Evolutionary conservation across 805 yeast species (phyloP).

Genomic region (Cephaloascus fragrans): DNA sequence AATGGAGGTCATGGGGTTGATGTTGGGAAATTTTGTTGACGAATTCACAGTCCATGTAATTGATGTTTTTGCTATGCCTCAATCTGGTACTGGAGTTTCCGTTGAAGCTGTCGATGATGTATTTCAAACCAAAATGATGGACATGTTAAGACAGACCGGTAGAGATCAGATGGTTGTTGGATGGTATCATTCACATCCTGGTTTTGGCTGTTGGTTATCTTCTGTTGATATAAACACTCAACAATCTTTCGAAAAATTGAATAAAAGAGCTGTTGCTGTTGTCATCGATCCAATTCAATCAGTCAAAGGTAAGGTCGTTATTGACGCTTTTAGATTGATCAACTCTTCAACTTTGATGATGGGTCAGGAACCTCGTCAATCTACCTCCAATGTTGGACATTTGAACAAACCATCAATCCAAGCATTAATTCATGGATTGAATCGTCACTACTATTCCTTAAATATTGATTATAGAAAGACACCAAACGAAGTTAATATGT

Average conservation of each 20-base stretch:
- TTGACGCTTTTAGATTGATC: constrained; percentile 94
- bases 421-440: constrained; percentile 92
- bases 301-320: constrained; percentile 97
- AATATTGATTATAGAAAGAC: constrained; percentile 94
- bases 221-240: constrained; percentile 97
- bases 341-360: constrained; percentile 81
- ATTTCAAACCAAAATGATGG: constrained; percentile 99
- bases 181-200: constrained; percentile 99
- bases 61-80: constrained; percentile 99
- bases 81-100: constrained; percentile 94
- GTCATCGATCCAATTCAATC: constrained; percentile 98
- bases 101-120: constrained; percentile 99
- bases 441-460: constrained; percentile 92
- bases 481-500: constrained; percentile 85
- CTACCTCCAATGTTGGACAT: constrained; percentile 92
- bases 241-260: constrained; percentile 93
- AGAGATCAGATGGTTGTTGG: constrained; percentile 99
- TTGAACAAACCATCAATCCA: constrained; percentile 94
- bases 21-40: constrained; percentile 97
- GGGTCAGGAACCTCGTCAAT: constrained; percentile 97
- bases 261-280: constrained; percentile 94
- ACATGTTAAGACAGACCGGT: constrained; percentile 98
- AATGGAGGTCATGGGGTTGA: constrained; percentile 88
- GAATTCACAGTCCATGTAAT: constrained; percentile 95
- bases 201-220: constrained; percentile 99